Conservation (phyloP, 2,329 filamentous ascomycete genomes). For the Epichloe brachyelytri region DNA sequence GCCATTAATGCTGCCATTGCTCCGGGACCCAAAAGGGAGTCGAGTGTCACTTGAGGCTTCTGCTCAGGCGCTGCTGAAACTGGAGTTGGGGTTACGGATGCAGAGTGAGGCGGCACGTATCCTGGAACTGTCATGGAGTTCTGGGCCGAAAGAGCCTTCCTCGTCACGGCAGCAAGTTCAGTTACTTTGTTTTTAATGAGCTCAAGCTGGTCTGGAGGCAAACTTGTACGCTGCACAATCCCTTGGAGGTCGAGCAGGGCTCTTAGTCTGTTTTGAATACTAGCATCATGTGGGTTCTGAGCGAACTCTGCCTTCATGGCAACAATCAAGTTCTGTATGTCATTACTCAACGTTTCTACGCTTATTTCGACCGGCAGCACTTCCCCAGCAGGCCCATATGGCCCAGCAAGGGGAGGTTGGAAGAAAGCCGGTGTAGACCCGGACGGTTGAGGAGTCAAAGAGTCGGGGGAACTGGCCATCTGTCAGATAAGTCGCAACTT, state of each 20-base stretch:
- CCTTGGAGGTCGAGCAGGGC: constrained; percentile 72
- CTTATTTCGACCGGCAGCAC: constrained; percentile 37
- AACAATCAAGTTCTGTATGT: constrained; percentile 67
- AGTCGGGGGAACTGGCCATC: constrained; percentile 20
- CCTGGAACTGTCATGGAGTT: constrained; percentile 27
- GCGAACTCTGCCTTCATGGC: constrained; percentile 62
- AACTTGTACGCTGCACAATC: constrained; percentile 59
- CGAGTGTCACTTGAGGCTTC: constrained; percentile 34
- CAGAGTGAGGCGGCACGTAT: constrained; percentile 21
- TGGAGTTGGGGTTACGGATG: constrained; percentile 20
- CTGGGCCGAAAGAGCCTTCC: constrained; percentile 35
- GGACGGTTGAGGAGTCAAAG: constrained; percentile 26
- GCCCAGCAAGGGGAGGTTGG: constrained; percentile 27
- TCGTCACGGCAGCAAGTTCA: constrained; percentile 53
- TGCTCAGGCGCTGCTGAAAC: constrained; percentile 20
- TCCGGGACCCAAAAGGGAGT: constrained; percentile 45
- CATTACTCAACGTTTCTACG: constrained; percentile 65
- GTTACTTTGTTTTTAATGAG: constrained; percentile 77
- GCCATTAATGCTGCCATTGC: constrained; percentile 46
- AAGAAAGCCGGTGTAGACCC: constrained; percentile 25
- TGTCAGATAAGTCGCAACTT: background rate
- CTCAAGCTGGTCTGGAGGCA: constrained; percentile 70
- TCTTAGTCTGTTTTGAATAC: constrained; percentile 66
- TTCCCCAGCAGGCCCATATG: constrained; percentile 18
- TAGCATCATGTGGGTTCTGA: constrained; percentile 61